Base-by-base conservation (phyloP, 148 eudicot genomes). In the Mesembryanthemum crystallinum region DNA sequence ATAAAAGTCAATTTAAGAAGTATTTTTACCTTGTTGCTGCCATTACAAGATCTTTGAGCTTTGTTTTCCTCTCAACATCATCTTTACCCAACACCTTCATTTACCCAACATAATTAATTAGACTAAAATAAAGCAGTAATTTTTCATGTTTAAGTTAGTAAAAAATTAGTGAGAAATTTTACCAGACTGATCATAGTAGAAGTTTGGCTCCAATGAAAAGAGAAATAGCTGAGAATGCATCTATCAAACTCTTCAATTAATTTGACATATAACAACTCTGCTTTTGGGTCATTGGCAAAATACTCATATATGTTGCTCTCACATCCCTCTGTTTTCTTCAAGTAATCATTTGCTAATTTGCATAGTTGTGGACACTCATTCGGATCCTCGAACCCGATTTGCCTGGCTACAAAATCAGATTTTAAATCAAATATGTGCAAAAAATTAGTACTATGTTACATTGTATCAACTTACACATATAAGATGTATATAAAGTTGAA, bases 201-300 rank as follows among this genome's bases (percentile, higher is more conserved):
- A 79, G 93, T 86, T 29, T 85, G 91, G 74, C 74, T 85, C 98
- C 98, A 94, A 23, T 90, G 88, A 76, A 92, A 94, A 14, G 91
- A 83, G 29, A 94, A 94, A 73, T 94, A 92, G 30, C 83, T 78
- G 49, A 94, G 88, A 68, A 91, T 94, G 71, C 98, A 94, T 75
- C 85, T 78, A 23, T 94, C 98, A 82, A 94, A 82, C 60, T 94
- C 98, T 79, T 94, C 91, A 58, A 94, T 88, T 54, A 94, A 79
- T 73, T 87, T 86, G 68, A 85, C 91, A 72, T 78, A 94, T 20
- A 94, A 79, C 14, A 52, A 74, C 4, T 92, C 89, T 2, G 86
- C 83, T 28, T 90, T 78, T 27, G 79, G 66, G 43, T 86, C 83
- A 52, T 70, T 78, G 0, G 87, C 79, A 72, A 94, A 83, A 78